These are phyloP conservation scores for Suillus decipiens DNA, from an alignment of 768 basidiomycete genomes.

Conservation along the genomic window DNA sequence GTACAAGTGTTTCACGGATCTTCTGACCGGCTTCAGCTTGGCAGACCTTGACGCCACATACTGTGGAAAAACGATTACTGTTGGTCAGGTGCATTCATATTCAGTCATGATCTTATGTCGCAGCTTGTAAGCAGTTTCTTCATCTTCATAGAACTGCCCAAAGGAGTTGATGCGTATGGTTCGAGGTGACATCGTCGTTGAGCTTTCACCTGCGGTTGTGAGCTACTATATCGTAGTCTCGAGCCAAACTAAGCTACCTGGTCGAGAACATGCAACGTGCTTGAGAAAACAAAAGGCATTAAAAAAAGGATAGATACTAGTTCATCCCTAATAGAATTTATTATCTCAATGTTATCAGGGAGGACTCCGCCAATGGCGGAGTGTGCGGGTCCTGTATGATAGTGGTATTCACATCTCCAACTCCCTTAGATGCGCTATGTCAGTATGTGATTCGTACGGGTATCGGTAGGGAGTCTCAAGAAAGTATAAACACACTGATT, in stretches of 20 bases:
- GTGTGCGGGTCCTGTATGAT: background rate
- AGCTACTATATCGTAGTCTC: background rate
- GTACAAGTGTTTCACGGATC: background rate
- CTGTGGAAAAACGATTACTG: background rate
- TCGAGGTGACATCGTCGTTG: no score
- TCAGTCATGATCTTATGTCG: slow-evolving; percentile 4
- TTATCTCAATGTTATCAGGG: background rate
- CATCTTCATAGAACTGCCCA: background rate
- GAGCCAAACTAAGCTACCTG: background rate
- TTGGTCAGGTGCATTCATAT: background rate
- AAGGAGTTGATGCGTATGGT: no score
- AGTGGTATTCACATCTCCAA: background rate
- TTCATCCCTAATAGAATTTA: background rate
- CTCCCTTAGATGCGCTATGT: background rate
- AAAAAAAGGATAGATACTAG: no score
- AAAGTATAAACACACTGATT: background rate
- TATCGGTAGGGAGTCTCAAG: no score
- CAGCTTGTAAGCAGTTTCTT: slow-evolving; percentile 2
- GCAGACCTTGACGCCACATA: background rate
- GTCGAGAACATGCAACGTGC: background rate
- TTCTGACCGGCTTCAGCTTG: background rate
- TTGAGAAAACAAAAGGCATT: background rate
- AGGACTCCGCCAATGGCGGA: no score
- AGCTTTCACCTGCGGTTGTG: no score
- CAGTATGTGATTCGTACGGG: background rate